Evolutionary conservation across 1,139 yeast species (phyloP).

Genomic region (Candida sp.): DNA sequence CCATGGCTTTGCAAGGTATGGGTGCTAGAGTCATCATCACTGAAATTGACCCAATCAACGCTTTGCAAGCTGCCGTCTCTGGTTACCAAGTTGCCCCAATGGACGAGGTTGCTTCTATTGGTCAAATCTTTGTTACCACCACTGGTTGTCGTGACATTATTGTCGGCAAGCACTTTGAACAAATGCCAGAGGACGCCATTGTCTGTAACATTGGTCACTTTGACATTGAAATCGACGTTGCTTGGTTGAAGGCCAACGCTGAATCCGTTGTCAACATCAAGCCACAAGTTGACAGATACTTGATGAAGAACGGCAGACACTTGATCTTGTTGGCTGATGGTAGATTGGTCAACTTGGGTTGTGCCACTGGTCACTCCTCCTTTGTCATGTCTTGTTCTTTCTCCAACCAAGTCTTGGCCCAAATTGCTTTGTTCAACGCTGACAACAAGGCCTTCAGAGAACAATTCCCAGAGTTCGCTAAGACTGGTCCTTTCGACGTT

Average conservation of each 20-base stretch:
- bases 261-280: slow-evolving; percentile 93
- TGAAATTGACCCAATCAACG: slow-evolving; percentile 99
- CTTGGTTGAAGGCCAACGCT: slow-evolving; percentile 96
- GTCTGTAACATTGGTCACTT: slow-evolving; percentile 99
- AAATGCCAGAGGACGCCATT: slow-evolving; percentile 99
- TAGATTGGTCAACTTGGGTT: slow-evolving; percentile 99
- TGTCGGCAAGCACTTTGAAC: slow-evolving; percentile 83
- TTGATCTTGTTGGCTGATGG: slow-evolving; percentile 98
- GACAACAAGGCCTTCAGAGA: slow-evolving; percentile 81
- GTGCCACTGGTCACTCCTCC: slow-evolving; percentile 99
- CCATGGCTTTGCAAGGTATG: slow-evolving; percentile 99
- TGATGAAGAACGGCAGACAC: slow-evolving; percentile 91
- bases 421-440: slow-evolving; percentile 97
- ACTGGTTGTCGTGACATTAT: slow-evolving; percentile 99
- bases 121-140: slow-evolving; percentile 99
- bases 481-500: slow-evolving; percentile 87
- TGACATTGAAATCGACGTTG: slow-evolving; percentile 99
- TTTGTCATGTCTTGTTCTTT: slow-evolving; percentile 99
- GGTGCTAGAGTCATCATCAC: slow-evolving; percentile 99
- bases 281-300: slow-evolving; percentile 99
- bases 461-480: slow-evolving; percentile 87
- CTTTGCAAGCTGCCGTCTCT: slow-evolving; percentile 99
- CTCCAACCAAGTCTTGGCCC: slow-evolving; percentile 99
- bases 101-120: slow-evolving; percentile 92
- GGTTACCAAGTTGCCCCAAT: slow-evolving; percentile 98